Evolutionary conservation across 257 asterid genomes (phyloP), one percentile per base, ranked within the genome.

Genomic region (Nicotiana attenuata): DNA sequence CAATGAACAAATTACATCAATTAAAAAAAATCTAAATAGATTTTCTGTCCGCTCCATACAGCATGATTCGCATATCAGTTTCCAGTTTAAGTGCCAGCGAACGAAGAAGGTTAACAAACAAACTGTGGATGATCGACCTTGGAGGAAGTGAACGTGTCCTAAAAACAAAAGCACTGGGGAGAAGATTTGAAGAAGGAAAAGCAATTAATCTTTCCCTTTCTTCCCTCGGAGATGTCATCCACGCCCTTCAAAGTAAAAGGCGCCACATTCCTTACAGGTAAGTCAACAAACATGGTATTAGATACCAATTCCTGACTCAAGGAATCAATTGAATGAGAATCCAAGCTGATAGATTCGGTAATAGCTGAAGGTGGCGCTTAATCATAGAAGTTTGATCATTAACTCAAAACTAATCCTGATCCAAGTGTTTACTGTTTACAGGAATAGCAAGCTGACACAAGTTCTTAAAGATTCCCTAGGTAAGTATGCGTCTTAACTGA

Each of bases 221-320:
- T 63, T 68, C 85, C 31, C 85, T 83, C 16, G 85, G 85, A 77
- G 85, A 83, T 83, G 85, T 83, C 85, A 83, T 83, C 79, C 77
- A 83, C 38, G 22, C 85, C 69, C 85, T 83, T 61, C 82, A 83
- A 19, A 76, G 47, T 1, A 50, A 78, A 45, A 65, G 15, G 63
- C 16, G 50, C 6, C 85, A 83, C 82, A 77, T 65, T 22, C 85
- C 85, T 77, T 82, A 64, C 69, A 83, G 85, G 85, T 83, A 77
- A 52, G 14, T 16, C 76, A 80, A 65, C 55, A 22, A 66, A 66
- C 61, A 3, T 41, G 50, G 8, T 6, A 26, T 78, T 60, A 33
- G 73, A 60, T 38, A 33, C 52, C 65, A 14, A 20, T 56, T 22
- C 45, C 24, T 26, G 28, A 50, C 29, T 52, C 65, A 53, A 20